Percentiles rank a stretch among this genome's conserved stretches.
Evolutionary conservation across 2,329 filamentous ascomycete genomes (phyloP).

Genomic region (Neoascochyta sp.): DNA sequence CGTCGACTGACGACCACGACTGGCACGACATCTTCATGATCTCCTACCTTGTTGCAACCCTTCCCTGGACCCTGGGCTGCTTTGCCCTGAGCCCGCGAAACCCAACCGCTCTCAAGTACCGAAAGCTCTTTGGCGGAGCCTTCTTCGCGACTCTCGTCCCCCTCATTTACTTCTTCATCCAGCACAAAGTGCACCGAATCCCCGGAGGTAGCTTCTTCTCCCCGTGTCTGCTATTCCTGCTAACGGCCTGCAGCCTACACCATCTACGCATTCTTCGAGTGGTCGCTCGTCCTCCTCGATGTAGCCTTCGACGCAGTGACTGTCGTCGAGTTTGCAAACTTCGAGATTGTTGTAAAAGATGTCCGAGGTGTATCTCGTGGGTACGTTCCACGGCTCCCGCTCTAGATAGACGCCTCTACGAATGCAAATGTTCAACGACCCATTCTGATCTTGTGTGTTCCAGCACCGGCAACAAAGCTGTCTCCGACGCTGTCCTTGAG

Average conservation of each 20-base stretch:
- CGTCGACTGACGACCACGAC: conserved; percentile 95
- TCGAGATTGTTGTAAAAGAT: conserved; percentile 86
- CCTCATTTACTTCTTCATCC: conserved; percentile 94
- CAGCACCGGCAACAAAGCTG: conserved; percentile 48
- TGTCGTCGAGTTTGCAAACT: conserved; percentile 80
- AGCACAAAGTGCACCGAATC: conserved; percentile 94
- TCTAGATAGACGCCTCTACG: conserved; percentile 58
- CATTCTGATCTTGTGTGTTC: conserved; percentile 34
- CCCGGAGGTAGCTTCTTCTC: conserved; percentile 68
- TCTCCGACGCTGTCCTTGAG: conserved; percentile 53
- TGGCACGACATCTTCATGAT: conserved; percentile 99
- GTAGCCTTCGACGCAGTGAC: conserved; percentile 96
- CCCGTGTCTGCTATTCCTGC: not conserved
- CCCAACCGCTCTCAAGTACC: conserved; percentile 75
- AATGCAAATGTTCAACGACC: conserved; percentile 35
- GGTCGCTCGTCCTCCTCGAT: conserved; percentile 90
- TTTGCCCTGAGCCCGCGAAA: conserved; percentile 84
- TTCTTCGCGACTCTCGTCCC: conserved; percentile 92
- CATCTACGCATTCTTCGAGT: conserved; percentile 96
- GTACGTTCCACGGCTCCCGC: conserved; percentile 97
- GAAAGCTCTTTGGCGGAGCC: conserved; percentile 74
- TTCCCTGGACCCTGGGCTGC: conserved; percentile 93
- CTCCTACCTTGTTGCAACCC: conserved; percentile 86
- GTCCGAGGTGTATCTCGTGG: conserved; percentile 88
- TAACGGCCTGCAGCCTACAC: conserved; percentile 73